phyloP scores from a whole-genome alignment of 1,284 basidiomycete species.

The Spongispora temasekensis region DNA sequence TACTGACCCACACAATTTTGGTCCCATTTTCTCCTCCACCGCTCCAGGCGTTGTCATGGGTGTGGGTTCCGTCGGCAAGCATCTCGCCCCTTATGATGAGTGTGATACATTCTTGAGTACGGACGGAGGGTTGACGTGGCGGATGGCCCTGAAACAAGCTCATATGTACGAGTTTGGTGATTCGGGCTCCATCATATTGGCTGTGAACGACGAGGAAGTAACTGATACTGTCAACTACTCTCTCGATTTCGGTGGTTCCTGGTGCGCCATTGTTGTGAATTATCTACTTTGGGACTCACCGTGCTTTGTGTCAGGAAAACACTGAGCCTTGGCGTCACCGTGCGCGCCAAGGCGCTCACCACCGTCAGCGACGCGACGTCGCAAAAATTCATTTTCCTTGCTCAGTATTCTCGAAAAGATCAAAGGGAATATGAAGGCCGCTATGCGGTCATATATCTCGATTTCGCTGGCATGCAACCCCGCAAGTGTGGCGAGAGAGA shows the following conservation, averaged over 20 bases:
- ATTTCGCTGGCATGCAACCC: slow-evolving; percentile 75
- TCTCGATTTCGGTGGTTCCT: slow-evolving; percentile 82
- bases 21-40: slow-evolving; percentile 90
- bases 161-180: slow-evolving; percentile 98
- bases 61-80: slow-evolving; percentile 83
- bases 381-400: slow-evolving; percentile 89
- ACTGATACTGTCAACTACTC: slow-evolving; percentile 79
- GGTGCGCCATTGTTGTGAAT: slow-evolving; percentile 53
- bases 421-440: slow-evolving; percentile 56
- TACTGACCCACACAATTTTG: slow-evolving; percentile 89
- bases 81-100: slow-evolving; percentile 78
- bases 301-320: slow-evolving; percentile 63
- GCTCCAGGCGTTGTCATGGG: slow-evolving; percentile 96
- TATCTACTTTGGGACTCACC: slow-evolving; percentile 3
- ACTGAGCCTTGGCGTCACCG: slow-evolving; percentile 67
- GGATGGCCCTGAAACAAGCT: slow-evolving; percentile 74
- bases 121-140: slow-evolving; percentile 89
- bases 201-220: slow-evolving; percentile 86
- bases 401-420: slow-evolving; percentile 70
- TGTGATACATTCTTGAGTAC: slow-evolving; percentile 93
- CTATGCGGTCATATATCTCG: slow-evolving; percentile 78
- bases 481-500: slow-evolving; percentile 76
- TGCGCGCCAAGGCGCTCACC: slow-evolving; percentile 78
- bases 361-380: slow-evolving; percentile 92
- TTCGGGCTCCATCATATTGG: slow-evolving; percentile 80